Evolutionary conservation across 2,329 filamentous ascomycete species (phyloP).

Genomic region (Fusarium veterinarium): DNA sequence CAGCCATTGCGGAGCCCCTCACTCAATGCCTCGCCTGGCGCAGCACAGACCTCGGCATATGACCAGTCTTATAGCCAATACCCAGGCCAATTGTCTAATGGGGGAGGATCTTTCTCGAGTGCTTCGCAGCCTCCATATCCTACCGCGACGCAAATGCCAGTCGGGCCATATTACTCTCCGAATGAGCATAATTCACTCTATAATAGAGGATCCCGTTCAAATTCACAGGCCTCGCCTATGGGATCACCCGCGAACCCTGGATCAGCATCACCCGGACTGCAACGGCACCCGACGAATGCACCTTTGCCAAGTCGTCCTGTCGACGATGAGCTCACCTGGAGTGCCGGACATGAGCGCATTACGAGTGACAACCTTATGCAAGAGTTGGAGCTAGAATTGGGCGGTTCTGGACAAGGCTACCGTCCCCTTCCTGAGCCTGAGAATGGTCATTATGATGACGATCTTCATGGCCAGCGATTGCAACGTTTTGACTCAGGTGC

Average conservation of each 20-base stretch:
- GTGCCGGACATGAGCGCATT: slow-evolving; percentile 55
- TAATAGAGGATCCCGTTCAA: slow-evolving; percentile 59
- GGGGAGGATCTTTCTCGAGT: slow-evolving; percentile 49
- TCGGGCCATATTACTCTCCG: slow-evolving; percentile 61
- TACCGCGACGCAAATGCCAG: slow-evolving; percentile 63
- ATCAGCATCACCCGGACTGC: slow-evolving; percentile 57
- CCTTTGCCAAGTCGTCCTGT: slow-evolving; percentile 67
- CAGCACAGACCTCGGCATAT: slow-evolving; percentile 49
- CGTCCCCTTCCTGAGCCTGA: slow-evolving; percentile 54
- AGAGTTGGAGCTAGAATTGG: slow-evolving; percentile 67
- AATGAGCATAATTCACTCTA: slow-evolving; percentile 60
- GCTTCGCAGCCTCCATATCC: slow-evolving; percentile 63
- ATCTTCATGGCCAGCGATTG: slow-evolving; percentile 54
- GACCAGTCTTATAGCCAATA: slow-evolving; percentile 54
- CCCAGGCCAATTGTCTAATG: slow-evolving; percentile 54
- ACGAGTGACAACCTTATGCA: slow-evolving; percentile 67
- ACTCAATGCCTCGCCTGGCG: slow-evolving; percentile 43
- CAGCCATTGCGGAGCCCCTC: slow-evolving; percentile 54
- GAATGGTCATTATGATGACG: slow-evolving; percentile 61
- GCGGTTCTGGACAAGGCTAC: slow-evolving; percentile 49
- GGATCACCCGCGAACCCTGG: slow-evolving; percentile 58
- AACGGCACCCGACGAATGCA: slow-evolving; percentile 69
- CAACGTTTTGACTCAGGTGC: slow-evolving; percentile 63
- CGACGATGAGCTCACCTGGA: slow-evolving; percentile 57
- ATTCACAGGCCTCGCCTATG: slow-evolving; percentile 61